Conservation (phyloP, 805 yeast species). For the Suhomyces kilbournensis region DNA sequence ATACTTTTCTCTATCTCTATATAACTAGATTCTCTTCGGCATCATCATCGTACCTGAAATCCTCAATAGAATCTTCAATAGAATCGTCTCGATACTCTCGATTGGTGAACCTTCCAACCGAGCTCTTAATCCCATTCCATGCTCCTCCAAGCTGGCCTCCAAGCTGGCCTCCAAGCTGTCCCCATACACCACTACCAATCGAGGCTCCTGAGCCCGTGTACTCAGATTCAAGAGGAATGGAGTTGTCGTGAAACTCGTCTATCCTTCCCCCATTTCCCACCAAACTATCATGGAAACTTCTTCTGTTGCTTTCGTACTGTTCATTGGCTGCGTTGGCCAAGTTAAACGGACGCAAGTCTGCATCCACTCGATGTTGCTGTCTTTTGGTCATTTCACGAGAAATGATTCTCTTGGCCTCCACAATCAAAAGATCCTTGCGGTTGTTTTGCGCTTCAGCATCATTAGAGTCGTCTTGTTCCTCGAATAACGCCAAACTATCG, state of each 20-base stretch:
- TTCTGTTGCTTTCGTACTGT: conserved; percentile 28
- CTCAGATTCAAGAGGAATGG: neutral
- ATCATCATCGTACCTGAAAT: conserved; percentile 33
- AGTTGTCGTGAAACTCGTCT: conserved; percentile 16
- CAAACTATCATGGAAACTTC: conserved; percentile 21
- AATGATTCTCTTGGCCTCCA: conserved; percentile 41
- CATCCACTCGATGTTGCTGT: conserved; percentile 12
- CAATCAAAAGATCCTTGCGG: conserved; percentile 35
- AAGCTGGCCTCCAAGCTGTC: conserved; percentile 22
- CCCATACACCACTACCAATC: conserved; percentile 20
- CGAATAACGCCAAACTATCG: conserved; percentile 39
- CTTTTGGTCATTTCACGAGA: conserved; percentile 32
- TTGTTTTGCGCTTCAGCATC: conserved; percentile 20
- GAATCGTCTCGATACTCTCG: conserved; percentile 24
- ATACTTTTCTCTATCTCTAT: conserved; percentile 11
- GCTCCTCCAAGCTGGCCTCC: conserved; percentile 26
- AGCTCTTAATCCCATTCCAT: conserved; percentile 18
- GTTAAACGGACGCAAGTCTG: conserved; percentile 27
- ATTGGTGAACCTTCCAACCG: conserved; percentile 15
- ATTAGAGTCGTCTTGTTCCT: conserved; percentile 23
- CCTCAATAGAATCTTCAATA: conserved; percentile 28
- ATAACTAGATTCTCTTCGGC: conserved; percentile 32
- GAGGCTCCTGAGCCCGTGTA: neutral
- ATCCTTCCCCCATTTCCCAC: conserved; percentile 15
- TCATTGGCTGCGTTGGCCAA: conserved; percentile 22